phyloP scores from a whole-genome alignment of 805 yeast species.

The Wickerhamiella bombiphila region DNA sequence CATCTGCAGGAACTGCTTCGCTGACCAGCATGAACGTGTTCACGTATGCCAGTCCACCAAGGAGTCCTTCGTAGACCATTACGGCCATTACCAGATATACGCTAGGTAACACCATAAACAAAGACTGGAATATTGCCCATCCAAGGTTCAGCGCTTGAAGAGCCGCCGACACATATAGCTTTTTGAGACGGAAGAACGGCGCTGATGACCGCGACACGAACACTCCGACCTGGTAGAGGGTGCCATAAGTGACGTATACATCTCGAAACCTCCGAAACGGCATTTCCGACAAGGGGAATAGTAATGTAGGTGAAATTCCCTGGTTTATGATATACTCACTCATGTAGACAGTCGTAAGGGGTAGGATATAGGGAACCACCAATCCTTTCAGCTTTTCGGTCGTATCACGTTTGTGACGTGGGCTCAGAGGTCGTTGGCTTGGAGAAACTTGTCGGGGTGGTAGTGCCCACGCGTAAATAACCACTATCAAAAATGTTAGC shows the following conservation, averaged over 20 bases:
- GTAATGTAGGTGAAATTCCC: slow-evolving; percentile 75
- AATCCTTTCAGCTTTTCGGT: slow-evolving; percentile 20
- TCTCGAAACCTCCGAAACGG: slow-evolving; percentile 67
- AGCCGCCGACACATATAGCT: slow-evolving; percentile 45
- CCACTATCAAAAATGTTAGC: slow-evolving; percentile 23
- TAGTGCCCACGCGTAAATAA: slow-evolving; percentile 19
- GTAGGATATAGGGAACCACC: slow-evolving; percentile 50
- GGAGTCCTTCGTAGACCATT: slow-evolving; percentile 68
- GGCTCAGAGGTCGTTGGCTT: not conserved
- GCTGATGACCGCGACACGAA: slow-evolving; percentile 82
- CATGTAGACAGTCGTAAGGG: slow-evolving; percentile 67
- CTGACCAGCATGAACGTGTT: slow-evolving; percentile 72
- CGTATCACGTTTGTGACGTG: not conserved
- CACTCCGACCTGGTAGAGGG: slow-evolving; percentile 83
- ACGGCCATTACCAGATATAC: slow-evolving; percentile 49
- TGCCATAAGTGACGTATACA: slow-evolving; percentile 80
- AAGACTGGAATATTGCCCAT: slow-evolving; percentile 48
- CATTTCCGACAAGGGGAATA: slow-evolving; percentile 56
- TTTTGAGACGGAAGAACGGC: slow-evolving; percentile 41
- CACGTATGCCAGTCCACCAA: slow-evolving; percentile 85
- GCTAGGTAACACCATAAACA: slow-evolving; percentile 39
- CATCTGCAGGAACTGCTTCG: slow-evolving; percentile 35
- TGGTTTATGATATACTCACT: slow-evolving; percentile 85
- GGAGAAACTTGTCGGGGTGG: slow-evolving; percentile 16
- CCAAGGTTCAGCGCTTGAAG: slow-evolving; percentile 54